phyloP scores from a whole-genome alignment of 2,329 filamentous ascomycete genomes.

The Tolypocladium endophyticum region DNA sequence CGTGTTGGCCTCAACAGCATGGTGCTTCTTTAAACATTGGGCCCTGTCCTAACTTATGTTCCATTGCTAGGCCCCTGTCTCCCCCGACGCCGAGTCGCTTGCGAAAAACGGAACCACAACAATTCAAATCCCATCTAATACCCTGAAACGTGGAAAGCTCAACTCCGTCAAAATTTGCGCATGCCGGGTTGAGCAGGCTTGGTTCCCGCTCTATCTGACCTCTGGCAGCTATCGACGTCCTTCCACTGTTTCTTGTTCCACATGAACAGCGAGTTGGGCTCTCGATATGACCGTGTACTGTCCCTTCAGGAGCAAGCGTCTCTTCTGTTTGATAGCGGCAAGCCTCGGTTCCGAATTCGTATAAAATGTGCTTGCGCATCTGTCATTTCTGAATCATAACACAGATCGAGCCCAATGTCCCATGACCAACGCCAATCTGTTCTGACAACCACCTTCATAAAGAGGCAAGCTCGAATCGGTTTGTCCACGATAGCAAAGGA shows the following conservation, averaged over 20 bases:
- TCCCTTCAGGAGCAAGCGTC: not conserved
- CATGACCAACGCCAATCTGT: slow-evolving; percentile 2
- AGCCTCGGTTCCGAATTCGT: not conserved
- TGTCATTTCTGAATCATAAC: not conserved
- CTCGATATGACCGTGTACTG: not conserved
- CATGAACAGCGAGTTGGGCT: not conserved
- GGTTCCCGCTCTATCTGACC: not conserved
- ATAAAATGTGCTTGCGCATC: slow-evolving; percentile 1
- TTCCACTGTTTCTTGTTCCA: not conserved
- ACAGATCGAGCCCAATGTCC: not conserved
- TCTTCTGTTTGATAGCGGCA: not conserved
- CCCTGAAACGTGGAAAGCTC: slow-evolving; percentile 1
- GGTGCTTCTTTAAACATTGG: not conserved
- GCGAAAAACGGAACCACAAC: not conserved
- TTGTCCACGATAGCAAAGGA: not conserved
- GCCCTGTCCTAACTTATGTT: not conserved
- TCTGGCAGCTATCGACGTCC: not conserved
- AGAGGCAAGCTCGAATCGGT: not conserved
- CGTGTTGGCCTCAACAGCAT: not conserved
- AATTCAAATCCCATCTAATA: not conserved
- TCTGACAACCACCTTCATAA: not conserved
- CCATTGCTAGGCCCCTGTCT: not conserved
- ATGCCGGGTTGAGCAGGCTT: not conserved
- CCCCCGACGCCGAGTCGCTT: not conserved
- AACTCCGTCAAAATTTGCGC: not conserved